phyloP scores from a whole-genome alignment of 495 filamentous ascomycete species.

The Aspergillus ellipticus region DNA sequence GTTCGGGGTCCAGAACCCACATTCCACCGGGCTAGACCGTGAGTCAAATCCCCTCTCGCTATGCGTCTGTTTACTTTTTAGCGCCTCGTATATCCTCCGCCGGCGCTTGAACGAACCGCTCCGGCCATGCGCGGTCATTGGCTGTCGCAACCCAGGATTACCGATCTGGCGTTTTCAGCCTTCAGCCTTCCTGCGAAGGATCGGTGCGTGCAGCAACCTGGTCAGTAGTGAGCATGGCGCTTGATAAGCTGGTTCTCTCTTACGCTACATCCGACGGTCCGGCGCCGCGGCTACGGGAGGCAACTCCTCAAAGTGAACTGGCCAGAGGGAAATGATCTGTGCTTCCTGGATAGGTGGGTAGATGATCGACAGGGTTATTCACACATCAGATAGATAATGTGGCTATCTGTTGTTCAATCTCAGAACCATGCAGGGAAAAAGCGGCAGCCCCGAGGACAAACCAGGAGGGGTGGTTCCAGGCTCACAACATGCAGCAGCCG shows the following conservation, averaged over 20 bases:
- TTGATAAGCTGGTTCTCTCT: not conserved
- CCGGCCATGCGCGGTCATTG: not conserved
- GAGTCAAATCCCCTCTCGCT: not conserved
- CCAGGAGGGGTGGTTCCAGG: not conserved
- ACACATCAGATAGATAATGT: not conserved
- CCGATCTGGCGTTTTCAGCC: not conserved
- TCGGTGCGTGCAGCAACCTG: not conserved
- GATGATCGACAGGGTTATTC: not conserved
- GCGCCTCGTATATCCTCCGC: constrained; percentile 9
- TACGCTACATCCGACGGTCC: not conserved
- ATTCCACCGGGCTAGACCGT: not conserved
- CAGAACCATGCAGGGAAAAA: not conserved
- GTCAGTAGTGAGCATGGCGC: constrained; percentile 1
- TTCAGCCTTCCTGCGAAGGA: constrained; percentile 1
- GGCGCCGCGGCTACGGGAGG: not conserved
- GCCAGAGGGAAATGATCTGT: not conserved
- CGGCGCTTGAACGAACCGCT: not conserved
- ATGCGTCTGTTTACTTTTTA: not conserved
- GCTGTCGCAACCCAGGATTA: not conserved
- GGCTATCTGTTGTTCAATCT: no score
- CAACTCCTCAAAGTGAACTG: not conserved
- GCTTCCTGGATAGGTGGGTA: not conserved
- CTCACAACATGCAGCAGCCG: not conserved
- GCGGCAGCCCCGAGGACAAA: not conserved
- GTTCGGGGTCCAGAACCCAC: not conserved